phyloP scores from a whole-genome alignment of 345 rosid genomes.

The Jatropha curcas region DNA sequence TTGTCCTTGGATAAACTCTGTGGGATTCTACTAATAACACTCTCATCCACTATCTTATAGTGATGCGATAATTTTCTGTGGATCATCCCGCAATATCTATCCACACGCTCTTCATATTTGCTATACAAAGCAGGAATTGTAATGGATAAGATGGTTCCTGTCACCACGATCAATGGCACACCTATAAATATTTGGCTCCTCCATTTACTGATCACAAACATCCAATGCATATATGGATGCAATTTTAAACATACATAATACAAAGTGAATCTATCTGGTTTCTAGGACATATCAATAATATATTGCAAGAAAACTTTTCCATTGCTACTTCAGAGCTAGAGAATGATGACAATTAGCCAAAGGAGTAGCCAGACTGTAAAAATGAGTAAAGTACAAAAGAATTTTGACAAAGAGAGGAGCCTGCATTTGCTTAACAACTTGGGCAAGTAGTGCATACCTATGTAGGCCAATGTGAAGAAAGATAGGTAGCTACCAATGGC shows the following conservation, averaged over 20 bases:
- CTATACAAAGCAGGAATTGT: constrained; percentile 84
- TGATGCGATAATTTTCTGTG: constrained; percentile 63
- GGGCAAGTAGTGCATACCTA: constrained; percentile 49
- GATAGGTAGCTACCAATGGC: constrained; percentile 78
- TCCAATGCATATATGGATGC: neutral
- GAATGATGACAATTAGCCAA: neutral
- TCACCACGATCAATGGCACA: constrained; percentile 24
- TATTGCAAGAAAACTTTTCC: neutral
- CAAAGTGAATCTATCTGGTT: neutral
- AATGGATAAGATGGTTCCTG: constrained; percentile 76
- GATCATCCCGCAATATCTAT: constrained; percentile 67
- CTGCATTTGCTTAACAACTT: constrained; percentile 10
- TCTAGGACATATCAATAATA: neutral
- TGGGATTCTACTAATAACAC: constrained; percentile 68
- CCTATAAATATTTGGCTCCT: neutral
- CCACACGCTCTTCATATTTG: constrained; percentile 61
- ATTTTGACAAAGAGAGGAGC: neutral
- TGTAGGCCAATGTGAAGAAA: constrained; percentile 80
- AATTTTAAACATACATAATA: neutral
- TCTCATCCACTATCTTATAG: constrained; percentile 78
- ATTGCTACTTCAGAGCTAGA: neutral
- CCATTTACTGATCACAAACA: neutral
- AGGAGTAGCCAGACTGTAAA: neutral
- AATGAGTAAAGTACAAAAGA: neutral
- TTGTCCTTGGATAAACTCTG: constrained; percentile 63